Evolutionary conservation across 2,329 filamentous ascomycete genomes (phyloP).

Genomic region (Cercospora nicotianae): DNA sequence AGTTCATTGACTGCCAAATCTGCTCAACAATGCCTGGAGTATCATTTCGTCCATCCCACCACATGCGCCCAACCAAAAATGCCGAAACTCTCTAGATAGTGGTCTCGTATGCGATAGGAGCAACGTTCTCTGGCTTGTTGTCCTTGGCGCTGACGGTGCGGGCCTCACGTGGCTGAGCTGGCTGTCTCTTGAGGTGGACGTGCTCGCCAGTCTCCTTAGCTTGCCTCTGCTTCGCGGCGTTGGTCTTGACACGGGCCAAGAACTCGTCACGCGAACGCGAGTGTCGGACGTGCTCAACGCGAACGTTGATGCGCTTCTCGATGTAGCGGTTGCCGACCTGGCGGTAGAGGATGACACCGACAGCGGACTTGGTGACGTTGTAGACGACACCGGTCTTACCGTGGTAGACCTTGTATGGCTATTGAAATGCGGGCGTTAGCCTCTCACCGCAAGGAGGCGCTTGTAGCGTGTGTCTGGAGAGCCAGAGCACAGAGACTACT

Average conservation of each 20-base stretch:
- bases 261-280: slow-evolving; percentile 97
- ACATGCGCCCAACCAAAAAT: slow-evolving; percentile 28
- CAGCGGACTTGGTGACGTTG: slow-evolving; percentile 98
- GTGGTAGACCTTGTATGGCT: slow-evolving; percentile 98
- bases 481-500: slow-evolving; percentile 17
- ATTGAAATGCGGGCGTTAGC: slow-evolving; percentile 19
- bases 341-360: slow-evolving; percentile 99
- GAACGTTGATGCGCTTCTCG: slow-evolving; percentile 99
- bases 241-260: slow-evolving; percentile 92
- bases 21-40: slow-evolving; percentile 21
- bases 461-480: slow-evolving; percentile 17
- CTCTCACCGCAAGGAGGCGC: slow-evolving; percentile 18
- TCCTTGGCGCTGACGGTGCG: slow-evolving; percentile 77
- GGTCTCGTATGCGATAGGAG: slow-evolving; percentile 94
- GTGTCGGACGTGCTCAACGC: slow-evolving; percentile 92
- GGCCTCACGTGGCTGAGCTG: slow-evolving; percentile 74
- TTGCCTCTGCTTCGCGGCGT: slow-evolving; percentile 88
- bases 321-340: slow-evolving; percentile 99
- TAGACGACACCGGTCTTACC: slow-evolving; percentile 73
- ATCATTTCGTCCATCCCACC: slow-evolving; percentile 19
- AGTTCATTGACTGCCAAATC: slow-evolving; percentile 19
- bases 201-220: slow-evolving; percentile 86
- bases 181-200: slow-evolving; percentile 90
- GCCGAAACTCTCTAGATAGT: slow-evolving; percentile 70
- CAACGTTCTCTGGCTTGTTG: slow-evolving; percentile 86